Evolutionary conservation across 2,329 filamentous ascomycete genomes (phyloP).

Genomic region (Diaporthe velutina): DNA sequence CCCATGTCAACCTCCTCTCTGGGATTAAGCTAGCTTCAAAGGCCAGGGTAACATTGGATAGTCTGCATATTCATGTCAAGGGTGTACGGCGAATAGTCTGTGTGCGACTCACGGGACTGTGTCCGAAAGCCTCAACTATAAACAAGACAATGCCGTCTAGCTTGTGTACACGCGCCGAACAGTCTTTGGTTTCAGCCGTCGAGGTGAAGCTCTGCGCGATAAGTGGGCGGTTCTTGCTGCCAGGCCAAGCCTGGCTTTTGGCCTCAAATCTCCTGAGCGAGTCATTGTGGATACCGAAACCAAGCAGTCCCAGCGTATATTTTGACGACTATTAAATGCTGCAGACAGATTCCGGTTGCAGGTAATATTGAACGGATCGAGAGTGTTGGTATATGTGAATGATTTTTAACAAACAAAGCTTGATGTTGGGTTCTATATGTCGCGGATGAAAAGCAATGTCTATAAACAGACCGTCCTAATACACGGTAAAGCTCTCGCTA

Average conservation of each 20-base stretch:
- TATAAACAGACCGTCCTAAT: background rate
- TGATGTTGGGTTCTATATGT: background rate
- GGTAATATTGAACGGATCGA: background rate
- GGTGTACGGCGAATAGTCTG: background rate
- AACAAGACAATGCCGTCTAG: background rate
- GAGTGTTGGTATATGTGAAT: background rate
- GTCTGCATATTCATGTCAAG: background rate
- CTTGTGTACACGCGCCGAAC: background rate
- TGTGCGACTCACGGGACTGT: background rate
- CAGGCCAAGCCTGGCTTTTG: background rate
- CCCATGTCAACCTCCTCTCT: background rate
- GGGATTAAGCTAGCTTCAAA: background rate
- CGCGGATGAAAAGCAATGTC: background rate
- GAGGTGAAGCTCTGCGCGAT: background rate
- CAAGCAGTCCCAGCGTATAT: background rate
- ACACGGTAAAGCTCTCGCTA: background rate
- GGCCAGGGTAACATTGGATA: background rate
- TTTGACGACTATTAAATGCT: background rate
- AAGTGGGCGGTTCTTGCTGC: background rate
- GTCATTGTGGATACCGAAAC: background rate
- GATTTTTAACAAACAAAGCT: background rate
- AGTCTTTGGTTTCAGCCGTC: background rate
- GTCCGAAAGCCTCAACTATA: background rate
- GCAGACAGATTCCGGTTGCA: background rate
- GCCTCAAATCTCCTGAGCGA: conserved; percentile 2